These are phyloP conservation scores for Talaromyces sp. DNA, from an alignment of 2,329 filamentous ascomycete species.

Conservation along the genomic window DNA sequence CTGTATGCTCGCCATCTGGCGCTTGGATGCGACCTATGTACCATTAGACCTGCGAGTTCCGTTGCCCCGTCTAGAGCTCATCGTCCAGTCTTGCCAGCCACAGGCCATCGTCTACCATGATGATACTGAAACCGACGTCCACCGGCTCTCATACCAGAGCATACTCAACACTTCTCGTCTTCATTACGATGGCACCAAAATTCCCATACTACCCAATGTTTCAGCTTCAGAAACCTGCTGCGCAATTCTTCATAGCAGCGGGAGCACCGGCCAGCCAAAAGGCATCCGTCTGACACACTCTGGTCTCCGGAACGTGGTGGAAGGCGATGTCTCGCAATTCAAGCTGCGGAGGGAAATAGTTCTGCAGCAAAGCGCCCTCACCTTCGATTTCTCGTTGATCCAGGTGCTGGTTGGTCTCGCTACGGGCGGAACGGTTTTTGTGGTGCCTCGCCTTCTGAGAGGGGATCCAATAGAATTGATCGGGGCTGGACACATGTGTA, in stretches of 20 bases:
- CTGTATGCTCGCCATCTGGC: conserved; percentile 30
- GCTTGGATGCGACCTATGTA: conserved; percentile 30
- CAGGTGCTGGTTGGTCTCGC: conserved; percentile 3
- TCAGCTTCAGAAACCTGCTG: no score
- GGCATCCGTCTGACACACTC: conserved; percentile 22
- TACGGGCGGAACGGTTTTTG: background rate
- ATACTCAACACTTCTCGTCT: background rate
- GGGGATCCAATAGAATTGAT: background rate
- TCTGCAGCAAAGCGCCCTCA: conserved; percentile 14
- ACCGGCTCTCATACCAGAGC: no score
- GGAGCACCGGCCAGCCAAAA: conserved; percentile 32
- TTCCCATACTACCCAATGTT: no score
- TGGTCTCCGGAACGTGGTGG: conserved; percentile 18
- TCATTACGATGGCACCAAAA: background rate
- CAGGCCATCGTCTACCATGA: conserved; percentile 20
- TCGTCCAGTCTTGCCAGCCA: conserved; percentile 25
- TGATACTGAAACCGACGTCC: background rate
- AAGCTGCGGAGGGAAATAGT: conserved; percentile 8
- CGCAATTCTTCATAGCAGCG: conserved; percentile 23
- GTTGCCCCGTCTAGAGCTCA: conserved; percentile 24
- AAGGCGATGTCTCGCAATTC: conserved; percentile 9
- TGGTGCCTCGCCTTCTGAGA: background rate
- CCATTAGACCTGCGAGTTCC: conserved; percentile 35
- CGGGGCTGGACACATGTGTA: no score
- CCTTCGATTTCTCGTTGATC: conserved; percentile 12